Conservation (phyloP, 2,329 filamentous ascomycete species). For the Rutstroemia sp. region DNA sequence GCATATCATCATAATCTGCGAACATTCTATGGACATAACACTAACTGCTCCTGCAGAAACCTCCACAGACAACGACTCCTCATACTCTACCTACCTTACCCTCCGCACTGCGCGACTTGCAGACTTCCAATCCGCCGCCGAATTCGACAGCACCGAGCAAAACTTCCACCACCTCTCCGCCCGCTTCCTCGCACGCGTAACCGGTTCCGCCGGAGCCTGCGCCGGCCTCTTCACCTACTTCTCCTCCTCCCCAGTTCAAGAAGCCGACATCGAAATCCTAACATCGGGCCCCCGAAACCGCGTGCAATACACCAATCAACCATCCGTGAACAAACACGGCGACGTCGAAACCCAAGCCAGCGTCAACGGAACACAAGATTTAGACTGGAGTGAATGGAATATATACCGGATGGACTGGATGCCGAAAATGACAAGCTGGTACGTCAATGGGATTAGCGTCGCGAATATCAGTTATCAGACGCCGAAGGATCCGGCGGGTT, state of each 20-base stretch:
- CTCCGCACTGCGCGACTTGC: constrained; percentile 24
- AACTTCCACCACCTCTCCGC: constrained; percentile 26
- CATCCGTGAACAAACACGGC: constrained; percentile 18
- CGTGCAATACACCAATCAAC: constrained; percentile 29
- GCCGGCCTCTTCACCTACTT: constrained; percentile 29
- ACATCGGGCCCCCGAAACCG: constrained; percentile 20
- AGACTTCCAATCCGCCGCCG: constrained; percentile 25
- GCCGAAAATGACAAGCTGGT: constrained; percentile 24
- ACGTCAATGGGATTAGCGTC: constrained; percentile 24
- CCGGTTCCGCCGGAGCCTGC: constrained; percentile 25
- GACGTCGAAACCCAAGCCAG: constrained; percentile 17
- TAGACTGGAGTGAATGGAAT: constrained; percentile 26
- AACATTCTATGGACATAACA: no score
- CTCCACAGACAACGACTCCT: constrained; percentile 13
- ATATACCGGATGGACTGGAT: constrained; percentile 28
- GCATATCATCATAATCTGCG: neutral
- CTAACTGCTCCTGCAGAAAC: constrained; percentile 11
- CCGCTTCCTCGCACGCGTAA: constrained; percentile 24
- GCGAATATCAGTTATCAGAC: constrained; percentile 25
- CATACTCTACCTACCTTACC: constrained; percentile 25
- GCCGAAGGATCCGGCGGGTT: constrained; percentile 19
- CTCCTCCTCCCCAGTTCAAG: constrained; percentile 17
- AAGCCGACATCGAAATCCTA: constrained; percentile 29
- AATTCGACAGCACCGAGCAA: constrained; percentile 22
- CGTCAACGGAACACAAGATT: constrained; percentile 15